phyloP scores from a whole-genome alignment of 257 asterid genomes.

The Marsdenia floribunda region DNA sequence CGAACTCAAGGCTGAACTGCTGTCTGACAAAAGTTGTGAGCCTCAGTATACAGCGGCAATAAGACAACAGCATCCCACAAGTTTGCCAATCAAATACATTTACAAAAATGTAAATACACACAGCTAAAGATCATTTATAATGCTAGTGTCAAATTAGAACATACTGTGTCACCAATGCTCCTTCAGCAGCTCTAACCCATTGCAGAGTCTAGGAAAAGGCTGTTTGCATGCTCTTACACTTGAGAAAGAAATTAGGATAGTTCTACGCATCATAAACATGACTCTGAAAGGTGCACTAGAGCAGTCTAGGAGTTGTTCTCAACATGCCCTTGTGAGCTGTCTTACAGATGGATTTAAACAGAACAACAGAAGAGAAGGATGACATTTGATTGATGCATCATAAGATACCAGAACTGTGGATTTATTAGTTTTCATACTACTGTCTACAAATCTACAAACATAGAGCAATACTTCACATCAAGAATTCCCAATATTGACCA shows the following conservation, averaged over 20 bases:
- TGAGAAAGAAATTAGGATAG: neutral
- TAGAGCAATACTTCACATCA: neutral
- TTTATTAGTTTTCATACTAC: neutral
- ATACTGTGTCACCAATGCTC: neutral
- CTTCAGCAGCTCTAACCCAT: neutral
- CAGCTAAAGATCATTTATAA: neutral
- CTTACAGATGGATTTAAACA: neutral
- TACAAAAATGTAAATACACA: neutral
- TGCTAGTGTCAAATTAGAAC: neutral
- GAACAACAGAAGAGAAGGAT: neutral
- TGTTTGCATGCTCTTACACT: neutral
- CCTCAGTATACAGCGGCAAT: conserved; percentile 19
- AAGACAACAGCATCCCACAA: conserved; percentile 14
- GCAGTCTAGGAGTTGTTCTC: neutral
- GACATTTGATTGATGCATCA: neutral
- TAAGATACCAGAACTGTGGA: neutral
- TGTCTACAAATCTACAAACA: neutral
- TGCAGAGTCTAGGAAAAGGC: neutral
- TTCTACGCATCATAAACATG: neutral
- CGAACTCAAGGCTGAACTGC: conserved; percentile 1
- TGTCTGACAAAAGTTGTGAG: conserved; percentile 21
- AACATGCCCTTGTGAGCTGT: neutral
- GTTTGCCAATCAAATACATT: conserved; percentile 1
- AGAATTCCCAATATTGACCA: neutral
- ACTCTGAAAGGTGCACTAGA: neutral